Evolutionary conservation across 2,329 filamentous ascomycete genomes (phyloP).

Genomic region (Fusarium euwallaceae): DNA sequence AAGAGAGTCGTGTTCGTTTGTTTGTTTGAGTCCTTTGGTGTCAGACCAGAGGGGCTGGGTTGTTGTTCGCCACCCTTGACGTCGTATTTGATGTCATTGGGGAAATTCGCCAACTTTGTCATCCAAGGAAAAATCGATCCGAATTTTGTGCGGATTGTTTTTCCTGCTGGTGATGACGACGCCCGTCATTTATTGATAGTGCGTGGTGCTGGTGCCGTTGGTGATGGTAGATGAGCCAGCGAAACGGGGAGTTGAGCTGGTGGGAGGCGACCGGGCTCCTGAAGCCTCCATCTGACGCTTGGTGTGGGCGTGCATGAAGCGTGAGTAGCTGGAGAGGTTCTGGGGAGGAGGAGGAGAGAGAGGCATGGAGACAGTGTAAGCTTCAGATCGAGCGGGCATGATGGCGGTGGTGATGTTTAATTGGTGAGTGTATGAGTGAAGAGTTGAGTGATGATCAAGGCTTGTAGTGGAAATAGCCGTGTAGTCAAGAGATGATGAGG

Average conservation of each 20-base stretch:
- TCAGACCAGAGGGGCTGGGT: conserved; percentile 24
- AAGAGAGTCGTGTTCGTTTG: neutral
- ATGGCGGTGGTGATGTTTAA: conserved; percentile 19
- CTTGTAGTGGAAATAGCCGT: neutral
- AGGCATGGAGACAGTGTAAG: conserved; percentile 53
- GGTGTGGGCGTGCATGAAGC: conserved; percentile 74
- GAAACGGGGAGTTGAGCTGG: conserved; percentile 26
- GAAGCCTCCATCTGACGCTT: conserved; percentile 74
- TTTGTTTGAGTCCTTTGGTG: neutral
- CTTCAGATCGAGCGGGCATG: conserved; percentile 58
- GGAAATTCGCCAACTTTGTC: neutral
- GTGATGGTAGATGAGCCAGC: conserved; percentile 37
- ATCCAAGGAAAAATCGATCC: conserved; percentile 7
- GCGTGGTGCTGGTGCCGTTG: conserved; percentile 46
- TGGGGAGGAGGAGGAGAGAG: conserved; percentile 56
- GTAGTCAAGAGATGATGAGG: conserved; percentile 11
- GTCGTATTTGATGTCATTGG: conserved; percentile 35
- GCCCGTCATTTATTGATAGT: conserved; percentile 21
- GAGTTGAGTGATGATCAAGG: neutral
- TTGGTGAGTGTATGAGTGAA: neutral
- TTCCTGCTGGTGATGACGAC: neutral
- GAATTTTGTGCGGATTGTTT: neutral
- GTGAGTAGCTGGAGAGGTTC: conserved; percentile 68
- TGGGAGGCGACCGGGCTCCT: conserved; percentile 46
- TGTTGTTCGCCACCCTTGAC: conserved; percentile 34